Evolutionary conservation across 2,329 filamentous ascomycete species (phyloP).

Genomic region (Clathrospora elynae): DNA sequence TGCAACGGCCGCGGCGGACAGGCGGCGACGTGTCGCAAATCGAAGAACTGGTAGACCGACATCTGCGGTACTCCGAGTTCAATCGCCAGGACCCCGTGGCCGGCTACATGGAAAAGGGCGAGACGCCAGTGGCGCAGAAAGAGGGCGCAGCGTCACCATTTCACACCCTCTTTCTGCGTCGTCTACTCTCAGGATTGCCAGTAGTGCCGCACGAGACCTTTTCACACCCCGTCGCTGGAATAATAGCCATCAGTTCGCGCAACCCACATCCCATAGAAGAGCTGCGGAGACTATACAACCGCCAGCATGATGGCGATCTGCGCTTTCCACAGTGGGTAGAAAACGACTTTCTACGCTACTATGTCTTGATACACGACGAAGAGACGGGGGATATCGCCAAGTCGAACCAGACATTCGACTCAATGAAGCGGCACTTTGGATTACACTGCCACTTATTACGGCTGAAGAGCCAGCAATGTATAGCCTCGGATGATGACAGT

Average conservation of each 20-base stretch:
- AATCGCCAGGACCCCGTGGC: conserved; percentile 45
- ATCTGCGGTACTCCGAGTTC: conserved; percentile 75
- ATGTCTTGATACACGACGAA: conserved; percentile 95
- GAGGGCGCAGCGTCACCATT: conserved; percentile 68
- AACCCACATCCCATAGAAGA: conserved; percentile 85
- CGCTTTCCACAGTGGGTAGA: conserved; percentile 84
- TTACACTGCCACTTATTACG: conserved; percentile 91
- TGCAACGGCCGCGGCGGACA: conserved; percentile 47
- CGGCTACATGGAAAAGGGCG: conserved; percentile 51
- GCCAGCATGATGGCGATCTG: conserved; percentile 77
- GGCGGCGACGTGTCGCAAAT: conserved; percentile 68
- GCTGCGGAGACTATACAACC: conserved; percentile 79
- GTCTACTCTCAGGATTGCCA: conserved; percentile 78
- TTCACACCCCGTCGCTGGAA: conserved; percentile 88
- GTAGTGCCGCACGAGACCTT: conserved; percentile 89
- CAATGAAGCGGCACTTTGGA: conserved; percentile 99
- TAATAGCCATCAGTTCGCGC: conserved; percentile 92
- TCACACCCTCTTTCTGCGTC: conserved; percentile 82
- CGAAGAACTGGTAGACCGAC: conserved; percentile 78
- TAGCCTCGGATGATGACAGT: conserved; percentile 89
- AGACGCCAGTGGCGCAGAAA: conserved; percentile 17
- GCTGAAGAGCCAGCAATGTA: conserved; percentile 81
- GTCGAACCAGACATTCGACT: conserved; percentile 89
- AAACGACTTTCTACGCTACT: conserved; percentile 91
- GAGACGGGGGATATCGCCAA: conserved; percentile 90